Evolutionary conservation across 1,284 basidiomycete species (phyloP), one percentile per base, ranked within the genome.

Genomic region (Ganoderma sp.): DNA sequence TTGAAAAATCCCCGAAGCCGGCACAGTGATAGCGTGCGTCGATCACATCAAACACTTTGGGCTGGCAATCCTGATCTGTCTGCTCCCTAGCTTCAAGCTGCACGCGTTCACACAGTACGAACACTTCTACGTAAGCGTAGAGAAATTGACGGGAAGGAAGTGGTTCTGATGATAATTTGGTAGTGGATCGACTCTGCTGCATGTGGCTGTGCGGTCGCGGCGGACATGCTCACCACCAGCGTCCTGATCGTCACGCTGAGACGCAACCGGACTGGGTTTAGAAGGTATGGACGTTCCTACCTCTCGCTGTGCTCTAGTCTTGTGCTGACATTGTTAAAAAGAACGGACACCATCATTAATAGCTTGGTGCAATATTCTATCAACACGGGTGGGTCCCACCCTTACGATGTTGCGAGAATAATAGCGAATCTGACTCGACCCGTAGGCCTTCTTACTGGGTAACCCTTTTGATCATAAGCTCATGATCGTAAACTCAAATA

Each of bases 181-280:
- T 34, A 67, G 66, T 67, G 66, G 67, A 54, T 67, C 19, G 67
- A 64, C 58, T 67, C 63, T 10, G 63, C 54, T 7, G 67, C 63
- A 6, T 67, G 63, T 39, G 67, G 25, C 2, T 58, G 57, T 2
- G 63, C 67, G 7, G 50, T 64, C 6, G 41, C 39, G 2, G 63
- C 67, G 2, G 67, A 67, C 34, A 43, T 39, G 5, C 58, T 67
- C 28, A 67, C 67, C 2, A 34, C 58, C 4, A 42, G 67, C 32
- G 52, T 67, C 0, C 67, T 67, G 8, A 67, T 64, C 50, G 7
- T 61, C n/a, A 61, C 63, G 28, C 12, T 67, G 17, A 54, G 28
- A 10, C 41, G 43, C 5, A 64, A 52, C 41, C 67, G 63, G 39
- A 67, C 67, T 12, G 63, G 63, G 14, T 56, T 61, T 32, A 54